Conservation (phyloP, 306 rosid species). For the Geum urbanum region DNA sequence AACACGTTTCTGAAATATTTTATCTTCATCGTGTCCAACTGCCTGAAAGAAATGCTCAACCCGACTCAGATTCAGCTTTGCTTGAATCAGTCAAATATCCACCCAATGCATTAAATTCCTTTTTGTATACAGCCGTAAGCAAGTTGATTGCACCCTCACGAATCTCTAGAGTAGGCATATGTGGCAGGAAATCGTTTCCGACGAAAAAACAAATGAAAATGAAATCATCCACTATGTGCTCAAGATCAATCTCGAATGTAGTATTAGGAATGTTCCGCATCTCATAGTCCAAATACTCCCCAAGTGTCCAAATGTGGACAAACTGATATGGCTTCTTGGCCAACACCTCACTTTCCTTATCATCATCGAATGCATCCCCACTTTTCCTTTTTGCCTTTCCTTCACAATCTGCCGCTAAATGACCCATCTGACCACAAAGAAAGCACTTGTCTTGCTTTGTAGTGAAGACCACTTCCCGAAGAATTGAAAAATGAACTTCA, state of each 20-base stretch:
- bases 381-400: slow-evolving; percentile 80
- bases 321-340: slow-evolving; percentile 92
- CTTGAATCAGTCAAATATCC: slow-evolving; percentile 88
- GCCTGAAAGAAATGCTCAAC: slow-evolving; percentile 95
- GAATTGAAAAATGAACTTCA: slow-evolving; percentile 89
- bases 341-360: slow-evolving; percentile 47
- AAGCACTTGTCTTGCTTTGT: slow-evolving; percentile 94
- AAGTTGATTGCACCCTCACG: slow-evolving; percentile 98
- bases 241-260: slow-evolving; percentile 69
- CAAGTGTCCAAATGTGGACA: slow-evolving; percentile 85
- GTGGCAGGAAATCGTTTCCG: slow-evolving; percentile 96
- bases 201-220: slow-evolving; percentile 90
- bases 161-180: slow-evolving; percentile 95
- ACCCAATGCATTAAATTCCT: slow-evolving; percentile 61
- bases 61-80: slow-evolving; percentile 65
- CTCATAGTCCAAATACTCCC: slow-evolving; percentile 87
- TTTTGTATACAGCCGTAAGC: slow-evolving; percentile 89
- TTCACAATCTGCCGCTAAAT: slow-evolving; percentile 76
- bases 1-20: slow-evolving; percentile 82
- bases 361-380: slow-evolving; percentile 62
- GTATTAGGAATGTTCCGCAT: slow-evolving; percentile 59
- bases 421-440: slow-evolving; percentile 91
- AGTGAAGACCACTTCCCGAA: slow-evolving; percentile 95
- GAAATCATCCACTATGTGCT: slow-evolving; percentile 88
- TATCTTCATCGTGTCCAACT: slow-evolving; percentile 81